Base-by-base conservation (phyloP, 176 grass and related monocot species). In the Ampelocalamus luodianensis region DNA sequence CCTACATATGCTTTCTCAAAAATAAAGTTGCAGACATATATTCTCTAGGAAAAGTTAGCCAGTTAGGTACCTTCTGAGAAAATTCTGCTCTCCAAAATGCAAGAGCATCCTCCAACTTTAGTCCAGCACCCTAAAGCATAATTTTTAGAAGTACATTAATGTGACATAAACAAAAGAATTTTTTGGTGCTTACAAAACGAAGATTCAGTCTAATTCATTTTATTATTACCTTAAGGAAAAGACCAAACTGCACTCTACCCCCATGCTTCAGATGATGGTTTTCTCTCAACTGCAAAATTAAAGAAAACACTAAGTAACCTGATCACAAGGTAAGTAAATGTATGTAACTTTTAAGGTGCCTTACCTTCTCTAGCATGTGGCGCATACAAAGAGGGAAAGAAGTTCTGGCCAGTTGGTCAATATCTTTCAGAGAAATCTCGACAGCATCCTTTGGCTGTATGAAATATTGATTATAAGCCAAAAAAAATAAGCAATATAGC, bases 341-440 rank as follows among this genome's bases (percentile, higher is more conserved):
- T 42, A 85, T 8, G 40, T 20, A 87, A 71, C 6, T 73, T 82
- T 81, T 68, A 74, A 79, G 50, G 68, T 72, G 51, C 45, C 44
- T 86, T 69, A 93, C 93, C 93, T 96, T 99, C 70, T 87, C 91
- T 89, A 99, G 90, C 79, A 99, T 93, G 85, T 99, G 96, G 45
- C 88, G 78, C 91, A 99, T 99, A 70, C 96, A 99, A 88, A 99
- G 96, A 66, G 96, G 96, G 91, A 99, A 99, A 63, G 96, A 94
- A 78, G 26, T 94, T 85, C 43, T 90, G 78, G 91, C 88, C 55
- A 94, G 86, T 82, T 90, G 88, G 79, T 96, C 89, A 79, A 99
- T 99, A 88, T 99, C 93, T 88, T 99, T 96, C 20, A 93, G 66
- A 79, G 88, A 96, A 89, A 99, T 92, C 76, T 99, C 93, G 32